Evolutionary conservation across 2,329 filamentous ascomycete species (phyloP).

Genomic region (Alternaria burnsii): DNA sequence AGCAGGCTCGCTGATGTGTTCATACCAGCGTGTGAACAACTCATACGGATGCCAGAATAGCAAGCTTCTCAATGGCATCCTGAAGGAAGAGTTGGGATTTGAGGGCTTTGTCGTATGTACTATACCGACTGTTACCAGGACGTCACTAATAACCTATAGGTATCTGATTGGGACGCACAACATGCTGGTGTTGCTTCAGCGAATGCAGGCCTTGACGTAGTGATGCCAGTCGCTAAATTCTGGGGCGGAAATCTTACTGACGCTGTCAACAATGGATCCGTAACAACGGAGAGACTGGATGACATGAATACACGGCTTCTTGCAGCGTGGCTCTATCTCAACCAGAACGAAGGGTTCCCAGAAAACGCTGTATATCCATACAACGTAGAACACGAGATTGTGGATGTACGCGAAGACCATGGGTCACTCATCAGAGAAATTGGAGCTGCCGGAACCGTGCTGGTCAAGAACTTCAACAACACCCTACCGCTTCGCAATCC

Average conservation of each 20-base stretch:
- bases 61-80: conserved; percentile 58
- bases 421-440: conserved; percentile 52
- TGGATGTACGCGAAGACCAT: conserved; percentile 56
- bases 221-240: conserved; percentile 49
- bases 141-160: conserved; percentile 5
- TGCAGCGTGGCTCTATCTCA: conserved; percentile 45
- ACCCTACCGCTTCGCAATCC: conserved; percentile 60
- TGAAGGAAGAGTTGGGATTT: conserved; percentile 62
- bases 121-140: not conserved
- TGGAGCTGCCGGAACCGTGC: conserved; percentile 51
- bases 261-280: conserved; percentile 41
- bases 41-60: conserved; percentile 46
- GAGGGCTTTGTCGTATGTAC: conserved; percentile 52
- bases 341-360: conserved; percentile 49
- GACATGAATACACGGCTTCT: conserved; percentile 45
- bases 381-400: conserved; percentile 53
- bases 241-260: conserved; percentile 43
- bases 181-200: conserved; percentile 57
- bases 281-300: conserved; percentile 34
- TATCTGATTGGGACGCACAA: conserved; percentile 55
- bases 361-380: conserved; percentile 34
- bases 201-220: conserved; percentile 59
- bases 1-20: conserved; percentile 68
- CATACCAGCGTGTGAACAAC: conserved; percentile 49
- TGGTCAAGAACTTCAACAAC: conserved; percentile 63